A percentile compares a stretch with the other conserved stretches of the same genome.
These are phyloP conservation scores for Peniophora sp. DNA, from an alignment of 1,284 basidiomycete genomes.

Conservation along the genomic window DNA sequence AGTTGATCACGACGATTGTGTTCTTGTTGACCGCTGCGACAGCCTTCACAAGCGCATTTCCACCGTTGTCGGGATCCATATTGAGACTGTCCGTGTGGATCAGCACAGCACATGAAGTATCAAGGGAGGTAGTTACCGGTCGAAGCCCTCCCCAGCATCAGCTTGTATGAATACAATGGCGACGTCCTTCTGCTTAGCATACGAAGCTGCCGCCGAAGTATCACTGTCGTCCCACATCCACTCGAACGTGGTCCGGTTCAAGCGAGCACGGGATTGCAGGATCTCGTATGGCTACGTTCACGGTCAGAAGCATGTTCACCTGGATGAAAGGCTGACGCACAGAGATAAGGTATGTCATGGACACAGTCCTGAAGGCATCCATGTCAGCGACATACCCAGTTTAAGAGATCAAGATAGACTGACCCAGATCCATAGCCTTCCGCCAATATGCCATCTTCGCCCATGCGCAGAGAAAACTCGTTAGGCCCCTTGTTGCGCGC, in stretches of 20 bases:
- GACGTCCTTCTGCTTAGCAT: constrained; percentile 29
- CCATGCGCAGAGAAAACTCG: constrained; percentile 38
- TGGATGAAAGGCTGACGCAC: constrained; percentile 16
- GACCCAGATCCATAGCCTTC: constrained; percentile 55
- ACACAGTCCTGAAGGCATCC: neutral
- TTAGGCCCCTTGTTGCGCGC: constrained; percentile 44
- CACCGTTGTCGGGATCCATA: constrained; percentile 28
- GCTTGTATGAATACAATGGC: constrained; percentile 53
- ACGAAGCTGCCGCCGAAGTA: neutral
- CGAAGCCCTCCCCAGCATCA: constrained; percentile 46
- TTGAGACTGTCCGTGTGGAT: constrained; percentile 21
- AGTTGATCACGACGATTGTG: constrained; percentile 49
- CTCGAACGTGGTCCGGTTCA: constrained; percentile 1
- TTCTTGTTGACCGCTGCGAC: constrained; percentile 33
- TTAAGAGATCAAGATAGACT: constrained; percentile 16
- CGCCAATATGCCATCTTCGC: constrained; percentile 41
- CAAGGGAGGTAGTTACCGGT: constrained; percentile 61
- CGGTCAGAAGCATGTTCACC: neutral
- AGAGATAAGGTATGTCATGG: constrained; percentile 9
- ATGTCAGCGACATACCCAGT: neutral
- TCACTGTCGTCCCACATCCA: constrained; percentile 4
- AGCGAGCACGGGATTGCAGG: constrained; percentile 15
- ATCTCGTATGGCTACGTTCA: neutral
- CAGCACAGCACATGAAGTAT: constrained; percentile 48
- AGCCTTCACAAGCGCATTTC: constrained; percentile 25